Conservation (phyloP, 768 basidiomycete species). For the Lentinula boryana region DNA sequence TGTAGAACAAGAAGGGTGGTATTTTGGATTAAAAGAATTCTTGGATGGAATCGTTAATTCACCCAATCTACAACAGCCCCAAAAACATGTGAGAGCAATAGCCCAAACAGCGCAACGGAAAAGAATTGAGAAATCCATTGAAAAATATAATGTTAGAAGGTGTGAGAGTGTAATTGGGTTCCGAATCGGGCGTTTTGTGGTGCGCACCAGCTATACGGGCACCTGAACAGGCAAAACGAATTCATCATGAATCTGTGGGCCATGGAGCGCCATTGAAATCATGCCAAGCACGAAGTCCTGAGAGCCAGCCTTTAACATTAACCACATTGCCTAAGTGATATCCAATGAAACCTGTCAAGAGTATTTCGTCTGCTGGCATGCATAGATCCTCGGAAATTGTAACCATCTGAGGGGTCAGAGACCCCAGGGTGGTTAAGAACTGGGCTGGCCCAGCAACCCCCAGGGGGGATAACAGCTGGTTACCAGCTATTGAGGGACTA, state of each 20-base stretch:
- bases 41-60: slow-evolving; percentile 18
- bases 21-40: slow-evolving; percentile 8
- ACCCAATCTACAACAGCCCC: slow-evolving; percentile 18
- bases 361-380: slow-evolving; percentile 21
- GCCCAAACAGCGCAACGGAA: slow-evolving; percentile 30
- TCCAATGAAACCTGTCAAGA: slow-evolving; percentile 23
- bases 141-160: slow-evolving; percentile 14
- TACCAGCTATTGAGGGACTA: too few relatives aligned
- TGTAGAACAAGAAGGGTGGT: slow-evolving; percentile 13
- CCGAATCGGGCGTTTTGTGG: slow-evolving; percentile 12
- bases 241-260: slow-evolving; percentile 21
- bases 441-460: too few relatives aligned
- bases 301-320: slow-evolving; percentile 27
- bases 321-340: slow-evolving; percentile 7
- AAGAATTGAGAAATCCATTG: slow-evolving; percentile 21
- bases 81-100: slow-evolving; percentile 35
- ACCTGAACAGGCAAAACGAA: slow-evolving; percentile 11
- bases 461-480: too few relatives aligned
- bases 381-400: slow-evolving; percentile 18
- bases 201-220: slow-evolving; percentile 15
- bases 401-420: too few relatives aligned
- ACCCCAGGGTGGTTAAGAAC: too few relatives aligned
- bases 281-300: slow-evolving; percentile 31
- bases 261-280: slow-evolving; percentile 25
- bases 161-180: slow-evolving; percentile 31